phyloP scores from a whole-genome alignment of 2,329 filamentous ascomycete species.

The Chaetomium sp. region DNA sequence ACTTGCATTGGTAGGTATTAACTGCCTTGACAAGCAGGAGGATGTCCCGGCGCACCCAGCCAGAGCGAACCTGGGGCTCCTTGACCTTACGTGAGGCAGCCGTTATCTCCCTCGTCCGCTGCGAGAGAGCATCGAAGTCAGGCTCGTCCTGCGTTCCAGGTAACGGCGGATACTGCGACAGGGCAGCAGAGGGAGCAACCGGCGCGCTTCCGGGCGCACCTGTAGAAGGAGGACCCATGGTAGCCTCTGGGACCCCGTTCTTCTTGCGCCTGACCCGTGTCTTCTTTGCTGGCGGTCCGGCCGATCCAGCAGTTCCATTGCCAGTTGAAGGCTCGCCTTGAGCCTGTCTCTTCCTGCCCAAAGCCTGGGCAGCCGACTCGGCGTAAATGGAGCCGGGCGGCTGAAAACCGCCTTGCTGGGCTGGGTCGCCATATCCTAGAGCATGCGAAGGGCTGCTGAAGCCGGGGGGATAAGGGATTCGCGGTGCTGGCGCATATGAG shows the following conservation, averaged over 20 bases:
- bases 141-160: constrained; percentile 28
- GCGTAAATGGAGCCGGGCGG: constrained; percentile 29
- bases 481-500: constrained; percentile 21
- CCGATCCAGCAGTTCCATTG: constrained; percentile 12
- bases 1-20: constrained; percentile 43
- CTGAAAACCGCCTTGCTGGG: constrained; percentile 19
- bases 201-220: constrained; percentile 15
- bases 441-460: constrained; percentile 15
- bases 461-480: constrained; percentile 26
- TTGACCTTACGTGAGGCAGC: constrained; percentile 39
- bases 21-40: constrained; percentile 48
- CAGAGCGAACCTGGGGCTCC: constrained; percentile 40
- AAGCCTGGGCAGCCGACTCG: constrained; percentile 30
- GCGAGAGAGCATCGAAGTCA: constrained; percentile 36
- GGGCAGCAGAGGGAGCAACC: constrained; percentile 14
- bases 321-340: neutral
- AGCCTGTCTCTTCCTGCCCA: constrained; percentile 28
- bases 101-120: constrained; percentile 35
- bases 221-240: constrained; percentile 14
- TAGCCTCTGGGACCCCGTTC: constrained; percentile 20
- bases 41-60: constrained; percentile 50
- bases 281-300: constrained; percentile 27
- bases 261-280: constrained; percentile 29
- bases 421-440: constrained; percentile 19
- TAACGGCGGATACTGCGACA: constrained; percentile 31